A percentile compares a stretch with the other conserved stretches of the same genome.
phyloP scores from a whole-genome alignment of 148 eudicot species.

The Polygonum maritimum region DNA sequence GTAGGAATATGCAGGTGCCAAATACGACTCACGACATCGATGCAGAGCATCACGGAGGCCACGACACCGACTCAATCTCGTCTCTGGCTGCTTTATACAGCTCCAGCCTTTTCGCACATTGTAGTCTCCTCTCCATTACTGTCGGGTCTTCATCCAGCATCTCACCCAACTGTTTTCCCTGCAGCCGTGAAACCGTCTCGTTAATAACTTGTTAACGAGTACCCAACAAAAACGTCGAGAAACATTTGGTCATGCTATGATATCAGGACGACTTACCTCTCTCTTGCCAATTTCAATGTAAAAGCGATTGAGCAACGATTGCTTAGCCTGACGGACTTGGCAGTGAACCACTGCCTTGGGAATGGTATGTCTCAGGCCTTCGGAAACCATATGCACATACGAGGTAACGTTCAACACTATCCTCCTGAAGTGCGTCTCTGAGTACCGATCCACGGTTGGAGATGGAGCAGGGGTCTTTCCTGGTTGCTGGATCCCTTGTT shows the following conservation, averaged over 20 bases:
- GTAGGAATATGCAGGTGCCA: neutral
- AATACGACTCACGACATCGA: neutral
- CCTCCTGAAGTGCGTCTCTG: conserved; percentile 58
- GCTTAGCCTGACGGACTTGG: conserved; percentile 84
- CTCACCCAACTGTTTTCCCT: conserved; percentile 36
- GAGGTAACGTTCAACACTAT: conserved; percentile 73
- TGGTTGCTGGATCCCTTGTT: conserved; percentile 8
- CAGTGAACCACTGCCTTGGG: conserved; percentile 89
- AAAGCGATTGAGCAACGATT: conserved; percentile 57
- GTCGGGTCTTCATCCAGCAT: conserved; percentile 43
- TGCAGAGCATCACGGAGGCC: conserved; percentile 16
- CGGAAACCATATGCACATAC: conserved; percentile 63
- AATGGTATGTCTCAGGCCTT: conserved; percentile 51
- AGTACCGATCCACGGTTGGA: conserved; percentile 40
- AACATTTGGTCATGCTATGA: neutral
- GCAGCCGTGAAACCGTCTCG: neutral
- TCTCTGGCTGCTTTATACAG: conserved; percentile 45
- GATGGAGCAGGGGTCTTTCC: conserved; percentile 24
- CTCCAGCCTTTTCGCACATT: conserved; percentile 40
- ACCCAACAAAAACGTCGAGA: no score
- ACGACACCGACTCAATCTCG: conserved; percentile 42
- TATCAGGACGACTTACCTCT: conserved; percentile 36
- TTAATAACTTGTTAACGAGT: neutral
- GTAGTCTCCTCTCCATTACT: conserved; percentile 40
- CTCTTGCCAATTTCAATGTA: conserved; percentile 69